Base-by-base conservation (phyloP, 305 asterid species). In the Rubia tinctorum region DNA sequence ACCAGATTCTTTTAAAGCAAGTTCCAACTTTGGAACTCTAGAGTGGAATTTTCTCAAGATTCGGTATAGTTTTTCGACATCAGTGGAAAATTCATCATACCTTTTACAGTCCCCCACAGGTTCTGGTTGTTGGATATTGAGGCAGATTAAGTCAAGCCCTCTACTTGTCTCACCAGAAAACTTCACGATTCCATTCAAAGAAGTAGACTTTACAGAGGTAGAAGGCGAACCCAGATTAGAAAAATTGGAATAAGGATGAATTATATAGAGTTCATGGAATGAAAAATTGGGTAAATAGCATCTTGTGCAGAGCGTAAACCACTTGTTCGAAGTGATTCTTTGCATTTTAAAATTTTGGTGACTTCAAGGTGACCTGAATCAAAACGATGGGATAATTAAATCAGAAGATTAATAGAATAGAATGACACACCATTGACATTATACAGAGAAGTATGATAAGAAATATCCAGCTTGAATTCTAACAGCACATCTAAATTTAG, bases 1-100 rank as follows among this genome's bases (percentile, higher is more conserved):
- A 75, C 97, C 97, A 44, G 96, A 94, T 79, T 88, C 87, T 51
- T 80, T 82, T 80, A 94, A 83, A 68, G 99, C 97, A 82, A 89
- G 97, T 80, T 94, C 98, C 78, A 91, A 80, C 78, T 90, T 94
- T 12, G 95, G 96, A 68, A 87, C 92, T 78, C 93, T 80, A 17
- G 98, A 88, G 77, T 91, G 93, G 66, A 88, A 91, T 51, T 87
- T 90, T 58, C 87, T 86, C 56, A 94, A 80, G 7, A 88, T 90
- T 75, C 86, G 82, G 72, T 91, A 91, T 4, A 89, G 72, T 82
- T 80, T 94, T 73, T 94, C 98, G 68, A 94, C 98, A 77, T 94
- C 65, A 49, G 61, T 37, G 15, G 71, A 67, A 67, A 67, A 67
- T 12, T 67, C 71, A 67, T 67, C 70, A 9, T 10, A 47, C 70